Evolutionary conservation across 108 stramenopile species (phyloP), one percentile per base, ranked within the genome.

Genomic region (Epipyxis sp.): DNA sequence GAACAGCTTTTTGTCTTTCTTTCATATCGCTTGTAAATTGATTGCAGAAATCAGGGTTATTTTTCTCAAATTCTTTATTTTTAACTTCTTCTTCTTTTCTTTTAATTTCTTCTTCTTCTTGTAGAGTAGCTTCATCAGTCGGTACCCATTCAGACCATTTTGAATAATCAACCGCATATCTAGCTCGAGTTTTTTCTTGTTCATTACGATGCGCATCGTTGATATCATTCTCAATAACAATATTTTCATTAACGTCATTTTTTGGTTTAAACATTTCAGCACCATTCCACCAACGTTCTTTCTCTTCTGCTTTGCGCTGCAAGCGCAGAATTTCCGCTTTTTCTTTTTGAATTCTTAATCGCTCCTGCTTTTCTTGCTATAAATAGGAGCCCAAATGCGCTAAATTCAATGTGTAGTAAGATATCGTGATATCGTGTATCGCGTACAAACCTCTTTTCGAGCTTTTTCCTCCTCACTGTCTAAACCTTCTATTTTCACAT

Each of bases 241-340:
- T 16, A 20, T 68, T 68, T 25, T 25, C 25, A 29, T 32, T 37
- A 65, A 32, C 34, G 6, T 61, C 40, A 42, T 69, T 39, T n/a
- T 59, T 30, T 0, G 80, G 77, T 0, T 67, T 59, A 42, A 69
- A 65, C 43, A 35, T 54, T 20, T 69, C 77, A 0, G 81, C 81
- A 20, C 81, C 81, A 42, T 29, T 32, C 81, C 81, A 82, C 81
- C 81, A 82, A 0, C 77, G 59, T 46, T 43, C 67, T 35, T 20
- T 35, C 58, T 82, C 81, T 30, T 82, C 59, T 0, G 0, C 45
- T 42, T 78, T 78, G 0, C 77, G 67, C 41, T 82, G 44, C 0
- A 37, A n/a, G 3, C 69, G 40, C 44, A 81, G 65, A 0, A 0
- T 59, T 44, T 71, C 76, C 0, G 42, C 80, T 35, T 72, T 72